Evolutionary conservation across 2,329 filamentous ascomycete species (phyloP), one percentile per base, ranked within the genome.

Genomic region (Thielaviopsis euricoi): DNA sequence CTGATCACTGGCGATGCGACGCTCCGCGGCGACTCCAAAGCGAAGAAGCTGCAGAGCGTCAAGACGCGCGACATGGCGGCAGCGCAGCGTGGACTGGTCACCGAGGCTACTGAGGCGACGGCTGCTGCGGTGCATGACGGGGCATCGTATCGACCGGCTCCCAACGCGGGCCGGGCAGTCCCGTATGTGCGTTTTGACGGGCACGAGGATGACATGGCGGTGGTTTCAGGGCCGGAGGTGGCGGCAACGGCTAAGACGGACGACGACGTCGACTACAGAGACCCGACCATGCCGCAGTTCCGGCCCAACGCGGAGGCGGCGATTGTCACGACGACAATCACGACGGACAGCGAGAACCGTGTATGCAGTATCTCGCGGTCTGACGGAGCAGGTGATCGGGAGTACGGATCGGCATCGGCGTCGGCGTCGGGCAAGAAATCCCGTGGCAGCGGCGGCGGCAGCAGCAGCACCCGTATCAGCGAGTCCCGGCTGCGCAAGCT

Each of bases 281-380:
- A 87, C 63, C 80, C 80, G 7, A 86, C 83, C 0, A 73, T 86
- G 67, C 83, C 83, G 9, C 83, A 87, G 63, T 85, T 85, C 65
- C 76, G 80, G 6, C 83, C 82, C n/a, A 78, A 84, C 62, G 73
- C 68, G 33, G 61, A 64, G 13, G 46, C 58, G 13, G 56, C 56
- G 4, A 52, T 43, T 13, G 25, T 43, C 25, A 57, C 52, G 21
- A 53, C 52, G 4, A 53, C 52, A 23, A 55, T 55, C 6, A 49
- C 54, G 1, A 56, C 23, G 17, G 29, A 50, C 54, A 21, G 29
- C 54, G 40, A 56, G 12, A 56, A 29, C 43, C 12, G 26, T 5
- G 48, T 56, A 46, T 29, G 23, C 22, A 63, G 65, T 17, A 62
- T 61, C n/a, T 63, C 62, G 50, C 53, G 50, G 3, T 55, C 55